Conservation (phyloP, 73 alveolate species). For the Paramecium sexaurelia region DNA sequence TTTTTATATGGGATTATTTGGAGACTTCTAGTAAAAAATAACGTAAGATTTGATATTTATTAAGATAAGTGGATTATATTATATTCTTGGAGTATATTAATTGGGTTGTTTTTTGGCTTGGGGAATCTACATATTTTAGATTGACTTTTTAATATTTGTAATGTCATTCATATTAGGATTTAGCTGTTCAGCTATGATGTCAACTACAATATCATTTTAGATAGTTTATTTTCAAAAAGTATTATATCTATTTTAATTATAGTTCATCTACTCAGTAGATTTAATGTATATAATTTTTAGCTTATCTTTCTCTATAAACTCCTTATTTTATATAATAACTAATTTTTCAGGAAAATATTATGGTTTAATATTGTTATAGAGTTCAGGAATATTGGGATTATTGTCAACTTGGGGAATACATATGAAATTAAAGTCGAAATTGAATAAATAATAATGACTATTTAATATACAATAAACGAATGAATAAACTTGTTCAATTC, state of each 20-base stretch:
- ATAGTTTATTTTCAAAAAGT: not conserved
- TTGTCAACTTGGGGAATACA: conserved; percentile 4
- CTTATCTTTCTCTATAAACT: not conserved
- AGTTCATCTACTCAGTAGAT: conserved; percentile 31
- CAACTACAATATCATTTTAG: conserved; percentile 6
- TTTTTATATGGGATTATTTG: conserved; percentile 32
- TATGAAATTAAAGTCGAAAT: not conserved
- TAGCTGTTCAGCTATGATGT: conserved; percentile 1
- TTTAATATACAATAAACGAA: not conserved
- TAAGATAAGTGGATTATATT: conserved; percentile 1
- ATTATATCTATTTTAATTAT: not conserved
- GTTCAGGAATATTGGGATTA: conserved; percentile 18
- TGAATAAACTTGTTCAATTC: conserved; percentile 20
- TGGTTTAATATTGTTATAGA: conserved; percentile 40
- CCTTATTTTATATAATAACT: not conserved
- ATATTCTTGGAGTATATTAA: conserved; percentile 5
- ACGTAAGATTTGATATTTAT: not conserved
- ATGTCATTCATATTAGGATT: conserved; percentile 25
- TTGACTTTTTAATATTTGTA: not conserved
- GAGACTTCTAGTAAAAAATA: not conserved
- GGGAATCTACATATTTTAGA: not conserved
- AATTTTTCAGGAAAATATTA: not conserved
- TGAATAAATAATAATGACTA: not conserved
- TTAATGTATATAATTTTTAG: conserved; percentile 27
- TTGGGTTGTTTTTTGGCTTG: conserved; percentile 29